These are phyloP conservation scores for Parachaetomium inaequale DNA, from an alignment of 495 filamentous ascomycete species.

Conservation along the genomic window DNA sequence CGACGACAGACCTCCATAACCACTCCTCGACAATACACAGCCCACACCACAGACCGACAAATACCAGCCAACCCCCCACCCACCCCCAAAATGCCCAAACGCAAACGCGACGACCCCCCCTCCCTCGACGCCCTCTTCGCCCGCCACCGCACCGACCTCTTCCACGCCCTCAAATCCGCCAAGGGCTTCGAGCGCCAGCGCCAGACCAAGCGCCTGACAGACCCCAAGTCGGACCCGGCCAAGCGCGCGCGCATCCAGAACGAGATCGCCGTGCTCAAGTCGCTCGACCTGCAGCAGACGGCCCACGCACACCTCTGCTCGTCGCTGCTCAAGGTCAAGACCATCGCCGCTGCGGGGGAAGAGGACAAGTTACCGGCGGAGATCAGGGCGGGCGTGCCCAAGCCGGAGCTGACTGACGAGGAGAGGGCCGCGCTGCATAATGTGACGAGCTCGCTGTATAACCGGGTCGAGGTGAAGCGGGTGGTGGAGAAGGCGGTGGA, in stretches of 20 bases:
- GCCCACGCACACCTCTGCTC: conserved; percentile 72
- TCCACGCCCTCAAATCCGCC: conserved; percentile 68
- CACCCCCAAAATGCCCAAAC: conserved; percentile 42
- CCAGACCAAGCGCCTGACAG: conserved; percentile 69
- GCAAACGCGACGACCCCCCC: conserved; percentile 43
- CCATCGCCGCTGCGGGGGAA: conserved; percentile 52
- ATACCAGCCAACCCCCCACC: not conserved
- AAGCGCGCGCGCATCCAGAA: conserved; percentile 58
- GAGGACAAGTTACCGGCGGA: conserved; percentile 46
- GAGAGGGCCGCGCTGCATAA: conserved; percentile 55
- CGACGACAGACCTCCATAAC: not conserved
- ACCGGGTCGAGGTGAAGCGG: conserved; percentile 68
- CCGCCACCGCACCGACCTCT: conserved; percentile 57
- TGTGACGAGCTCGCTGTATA: conserved; percentile 77
- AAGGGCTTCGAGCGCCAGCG: conserved; percentile 91
- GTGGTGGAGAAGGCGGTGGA: conserved; percentile 59
- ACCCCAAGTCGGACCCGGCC: conserved; percentile 52
- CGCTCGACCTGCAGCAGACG: conserved; percentile 60
- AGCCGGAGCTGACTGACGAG: conserved; percentile 47
- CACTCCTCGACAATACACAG: conserved; percentile 7
- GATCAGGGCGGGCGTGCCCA: conserved; percentile 47
- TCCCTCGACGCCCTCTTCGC: conserved; percentile 52
- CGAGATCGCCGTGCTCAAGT: conserved; percentile 72
- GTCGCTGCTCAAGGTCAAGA: conserved; percentile 68
- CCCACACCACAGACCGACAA: conserved; percentile 9